A percentile compares a stretch with the other conserved stretches of the same genome.
phyloP scores from a whole-genome alignment of 768 basidiomycete genomes.

The Thelephora ganbajun region DNA sequence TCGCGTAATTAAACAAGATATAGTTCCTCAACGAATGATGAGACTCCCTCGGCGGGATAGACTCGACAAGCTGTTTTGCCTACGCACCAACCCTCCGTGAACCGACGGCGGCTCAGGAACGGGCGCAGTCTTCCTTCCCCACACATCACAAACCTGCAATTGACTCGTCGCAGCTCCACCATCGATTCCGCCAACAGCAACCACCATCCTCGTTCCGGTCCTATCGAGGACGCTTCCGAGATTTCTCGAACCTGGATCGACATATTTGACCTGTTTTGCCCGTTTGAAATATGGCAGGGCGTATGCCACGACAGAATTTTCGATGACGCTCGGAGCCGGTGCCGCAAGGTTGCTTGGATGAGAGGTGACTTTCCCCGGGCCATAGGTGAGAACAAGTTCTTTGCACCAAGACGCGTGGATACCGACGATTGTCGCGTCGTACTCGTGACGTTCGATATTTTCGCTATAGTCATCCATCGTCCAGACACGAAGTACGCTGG shows the following conservation, averaged over 20 bases:
- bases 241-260: conserved; percentile 26
- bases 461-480: conserved; percentile 21
- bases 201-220: conserved; percentile 37
- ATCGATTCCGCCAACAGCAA: conserved; percentile 24
- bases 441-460: conserved; percentile 23
- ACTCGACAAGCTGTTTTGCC: no score
- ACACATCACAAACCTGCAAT: conserved; percentile 48
- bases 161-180: conserved; percentile 41
- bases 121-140: conserved; percentile 25
- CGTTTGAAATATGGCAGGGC: conserved; percentile 39
- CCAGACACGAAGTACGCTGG: conserved; percentile 8
- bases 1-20: no score
- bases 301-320: conserved; percentile 32
- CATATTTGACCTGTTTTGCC: neutral
- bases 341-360: conserved; percentile 6
- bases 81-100: no score
- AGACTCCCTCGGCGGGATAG: no score
- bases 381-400: conserved; percentile 78
- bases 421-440: conserved; percentile 49
- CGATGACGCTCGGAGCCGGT: conserved; percentile 6
- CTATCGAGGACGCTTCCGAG: conserved; percentile 44
- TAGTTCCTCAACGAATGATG: no score
- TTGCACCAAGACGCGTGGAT: conserved; percentile 68
- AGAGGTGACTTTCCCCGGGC: conserved; percentile 25
- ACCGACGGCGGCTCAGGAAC: no score